Evolutionary conservation across 345 rosid genomes (phyloP).

Genomic region (Eucalyptus pauciflora): DNA sequence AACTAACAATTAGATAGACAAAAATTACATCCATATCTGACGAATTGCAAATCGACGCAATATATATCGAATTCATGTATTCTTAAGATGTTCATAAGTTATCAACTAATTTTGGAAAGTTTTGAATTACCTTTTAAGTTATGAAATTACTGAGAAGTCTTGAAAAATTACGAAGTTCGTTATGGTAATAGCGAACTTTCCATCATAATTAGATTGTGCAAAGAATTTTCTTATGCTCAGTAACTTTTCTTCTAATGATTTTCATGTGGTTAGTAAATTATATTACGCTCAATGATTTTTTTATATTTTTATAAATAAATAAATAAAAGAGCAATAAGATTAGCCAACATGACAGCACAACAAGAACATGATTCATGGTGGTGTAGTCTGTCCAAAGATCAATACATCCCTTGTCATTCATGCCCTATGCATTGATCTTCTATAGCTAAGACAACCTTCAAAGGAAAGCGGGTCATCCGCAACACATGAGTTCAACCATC

Average conservation of each 20-base stretch:
- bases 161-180: not conserved
- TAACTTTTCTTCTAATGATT: not conserved
- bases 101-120: not conserved
- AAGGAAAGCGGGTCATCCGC: not conserved
- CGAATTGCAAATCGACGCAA: not conserved
- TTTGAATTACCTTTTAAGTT: not conserved
- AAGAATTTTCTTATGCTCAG: not conserved
- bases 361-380: not conserved
- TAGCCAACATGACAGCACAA: not conserved
- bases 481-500: not conserved
- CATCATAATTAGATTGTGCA: not conserved
- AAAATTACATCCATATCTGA: not conserved
- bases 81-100: not conserved
- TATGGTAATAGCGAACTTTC: not conserved
- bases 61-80: not conserved
- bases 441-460: not conserved
- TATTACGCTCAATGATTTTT: not conserved
- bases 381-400: not conserved
- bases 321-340: not conserved
- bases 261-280: not conserved
- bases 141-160: not conserved
- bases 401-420: not conserved
- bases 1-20: too few species aligned
- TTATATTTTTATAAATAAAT: too few species aligned
- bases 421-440: not conserved